Base-by-base conservation (phyloP, 2,329 filamentous ascomycete genomes). In the Aspergillus candidus region DNA sequence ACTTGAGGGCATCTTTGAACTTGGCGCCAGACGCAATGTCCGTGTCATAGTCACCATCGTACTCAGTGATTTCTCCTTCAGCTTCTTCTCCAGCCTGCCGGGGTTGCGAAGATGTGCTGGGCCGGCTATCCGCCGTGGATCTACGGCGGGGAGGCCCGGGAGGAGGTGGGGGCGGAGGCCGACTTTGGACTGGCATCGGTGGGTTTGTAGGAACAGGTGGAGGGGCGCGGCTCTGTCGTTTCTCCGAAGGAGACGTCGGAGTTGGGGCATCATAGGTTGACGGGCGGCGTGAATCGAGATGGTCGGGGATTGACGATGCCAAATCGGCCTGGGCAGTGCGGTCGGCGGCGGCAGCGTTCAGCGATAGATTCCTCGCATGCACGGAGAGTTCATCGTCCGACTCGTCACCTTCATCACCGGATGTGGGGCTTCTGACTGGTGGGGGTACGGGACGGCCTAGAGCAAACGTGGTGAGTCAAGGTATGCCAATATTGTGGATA, bases 21-120 rank as follows among this genome's bases (percentile, higher is more conserved):
- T 86, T 88, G n/a, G 81, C 88, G 8, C 88, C 84, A n/a, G 90
- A 88, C 2, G 86, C 90, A 61, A 97, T 97, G 62, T 97, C 93
- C 6, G 93, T 97, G 57, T 97, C 93, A 62, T 97, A 97, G 61
- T 97, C 93, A 6, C 91, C 93, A 62, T 98, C 93, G 60, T 97
- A 97, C 60, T 96, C 91, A 0, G 88, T 94, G 30, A 88, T 78
- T 58, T 94, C 89, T 47, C 86, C 88, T 47, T 85, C 84, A 18
- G 81, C 83, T 11, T 84, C 83, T 33, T 77, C 69, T 70, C 76
- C 48, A 71, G 72, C 45, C 70, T 49, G 74, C 60, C 43, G 68
- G 43, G 69, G 67, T 12, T 76, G 69, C 11, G 72, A 68, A 10
- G 69, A 55, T 12, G 51, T 51, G 41, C 59, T 65, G 11, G 44